Evolutionary conservation across 225 moss, liverwort and hornwort species (phyloP), one percentile per base, ranked within the genome.

Genomic region (Straminergon stramineum): DNA sequence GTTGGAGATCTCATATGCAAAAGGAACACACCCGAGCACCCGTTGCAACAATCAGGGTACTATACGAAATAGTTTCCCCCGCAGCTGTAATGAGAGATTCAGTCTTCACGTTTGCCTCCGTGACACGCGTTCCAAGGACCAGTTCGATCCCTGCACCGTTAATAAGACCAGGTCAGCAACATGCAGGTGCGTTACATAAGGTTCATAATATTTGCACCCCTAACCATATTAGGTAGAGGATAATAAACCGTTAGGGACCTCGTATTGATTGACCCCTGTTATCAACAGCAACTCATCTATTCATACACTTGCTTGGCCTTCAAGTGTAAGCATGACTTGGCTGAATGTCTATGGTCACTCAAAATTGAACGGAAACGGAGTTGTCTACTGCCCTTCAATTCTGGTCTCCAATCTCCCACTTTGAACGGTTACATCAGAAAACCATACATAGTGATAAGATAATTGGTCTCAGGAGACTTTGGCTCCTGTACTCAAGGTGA

Each of bases 81-180:
- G 97, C 95, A 45, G 95, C 93, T 77, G 97, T 97, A 35, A 93
- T 92, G 69, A 99, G 92, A 19, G 94, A 91, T 82, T 76, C 93
- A 28, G 75, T 85, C 78, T 86, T 93, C 87, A 99, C 90, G 90
- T 97, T 94, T 67, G 94, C 96, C 41, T 93, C 92, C 57, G 91
- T 91, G 37, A 99, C 96, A 64, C 91, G 93, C 86, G 97, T 96
- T 80, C 94, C 94, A 84, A 99, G 89, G 74, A 99, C 93, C 88
- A 99, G 92, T 92, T 99, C 99, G 76, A 99, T 97, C 73, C 99
- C 99, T 99, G 94, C 88, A 70, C 61, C 89, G 63, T 62, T n/a
- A 70, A 52, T 16, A 71, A 34, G 71, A 67, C 74, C 86, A 83
- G 51, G 61, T 87, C 60, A 82, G 60, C 1, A 80, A 41, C 60